Evolutionary conservation across 2,329 filamentous ascomycete species (phyloP), one percentile per base, ranked within the genome.

Genomic region (Lanzia echinophila): DNA sequence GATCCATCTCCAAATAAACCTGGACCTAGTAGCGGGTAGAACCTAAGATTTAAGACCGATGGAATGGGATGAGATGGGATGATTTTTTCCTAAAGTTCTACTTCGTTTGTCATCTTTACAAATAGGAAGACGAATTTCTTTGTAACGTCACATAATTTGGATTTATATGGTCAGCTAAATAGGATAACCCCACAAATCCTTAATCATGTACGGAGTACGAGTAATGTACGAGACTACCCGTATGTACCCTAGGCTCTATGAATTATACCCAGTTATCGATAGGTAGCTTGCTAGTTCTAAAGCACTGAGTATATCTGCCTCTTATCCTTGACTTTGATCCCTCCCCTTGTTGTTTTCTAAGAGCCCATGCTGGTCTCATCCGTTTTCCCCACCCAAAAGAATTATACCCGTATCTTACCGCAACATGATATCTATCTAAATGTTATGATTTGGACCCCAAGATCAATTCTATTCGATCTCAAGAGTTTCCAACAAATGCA

Each of bases 401-500:
- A n/a, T n/a, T n/a, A n/a, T n/a, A 17, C 36, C 36, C 15, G 15
- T 39, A 19, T 39, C 36, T 39, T 17, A 17, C 36, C 11, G 13
- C 10, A n/a, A n/a, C n/a, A n/a, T n/a, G n/a, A n/a, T 8, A 39
- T 17, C 36, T 3, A 39, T 3, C n/a, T 7, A 10, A 19, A 7
- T 17, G 5, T 17, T 17, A n/a, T 19, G 19, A 8, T 33, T 47
- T 38, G 24, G 33, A 32, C 50, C 50, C 42, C 43, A 39, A 28
- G 34, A 19, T 13, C 22, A 22, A 17, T 32, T 47, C 42, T 31
- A 32, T 47, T 53, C 50, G 50, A 47, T 39, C 43, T 34, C 33
- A 39, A 20, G 43, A 13, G 17, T 39, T 53, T 39, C 50, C 50
- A 41, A 41, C 34, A 53, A 15, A 53, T 53, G 50, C 50, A 53